These are phyloP conservation scores for Heimioporus sp. DNA, from an alignment of 768 basidiomycete species.

Conservation along the genomic window DNA sequence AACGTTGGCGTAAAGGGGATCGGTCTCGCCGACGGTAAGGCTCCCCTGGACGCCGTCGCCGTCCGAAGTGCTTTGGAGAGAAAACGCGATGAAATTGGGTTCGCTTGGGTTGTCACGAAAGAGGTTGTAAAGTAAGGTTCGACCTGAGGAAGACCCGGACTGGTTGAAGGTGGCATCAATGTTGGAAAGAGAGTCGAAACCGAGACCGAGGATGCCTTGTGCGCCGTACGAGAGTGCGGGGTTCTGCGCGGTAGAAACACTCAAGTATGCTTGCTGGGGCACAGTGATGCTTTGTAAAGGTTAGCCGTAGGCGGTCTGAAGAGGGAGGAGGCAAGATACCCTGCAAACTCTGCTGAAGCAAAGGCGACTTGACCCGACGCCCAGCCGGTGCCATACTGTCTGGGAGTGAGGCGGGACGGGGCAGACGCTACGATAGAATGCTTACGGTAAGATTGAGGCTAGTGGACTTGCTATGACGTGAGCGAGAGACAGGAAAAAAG, in stretches of 20 bases:
- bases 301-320: constrained; percentile 8
- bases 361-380: constrained; percentile 64
- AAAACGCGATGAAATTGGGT: constrained; percentile 81
- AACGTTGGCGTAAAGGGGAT: constrained; percentile 59
- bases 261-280: constrained; percentile 69
- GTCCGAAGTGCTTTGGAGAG: constrained; percentile 61
- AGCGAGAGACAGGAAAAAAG: background rate
- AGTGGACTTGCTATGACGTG: constrained; percentile 33
- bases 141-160: constrained; percentile 58
- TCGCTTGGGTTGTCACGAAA: constrained; percentile 65
- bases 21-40: constrained; percentile 74
- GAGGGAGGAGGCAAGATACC: constrained; percentile 40
- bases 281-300: constrained; percentile 45
- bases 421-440: background rate
- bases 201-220: constrained; percentile 70
- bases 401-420: background rate
- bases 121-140: constrained; percentile 72
- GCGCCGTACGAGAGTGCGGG: constrained; percentile 73
- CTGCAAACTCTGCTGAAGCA: constrained; percentile 65
- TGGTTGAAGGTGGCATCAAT: constrained; percentile 62
- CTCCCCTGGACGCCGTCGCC: constrained; percentile 58
- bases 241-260: constrained; percentile 61
- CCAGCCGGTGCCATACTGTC: constrained; percentile 81
- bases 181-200: constrained; percentile 73
- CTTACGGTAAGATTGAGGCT: constrained; percentile 63